phyloP scores from a whole-genome alignment of 2,329 filamentous ascomycete species.

The Trichoderma breve region DNA sequence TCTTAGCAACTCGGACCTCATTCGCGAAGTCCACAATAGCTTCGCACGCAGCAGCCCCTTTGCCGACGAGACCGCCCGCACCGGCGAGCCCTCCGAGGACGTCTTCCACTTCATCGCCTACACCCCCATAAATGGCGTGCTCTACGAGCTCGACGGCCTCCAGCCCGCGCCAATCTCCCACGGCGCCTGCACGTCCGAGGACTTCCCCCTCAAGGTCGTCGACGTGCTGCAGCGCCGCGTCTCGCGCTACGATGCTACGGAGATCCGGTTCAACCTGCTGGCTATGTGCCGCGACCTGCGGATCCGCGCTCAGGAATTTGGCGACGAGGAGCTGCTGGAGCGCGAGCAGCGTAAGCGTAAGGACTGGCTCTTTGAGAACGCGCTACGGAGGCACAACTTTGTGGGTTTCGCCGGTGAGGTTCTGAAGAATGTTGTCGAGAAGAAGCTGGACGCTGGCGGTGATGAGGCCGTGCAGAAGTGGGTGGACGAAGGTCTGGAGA shows the following conservation, averaged over 20 bases:
- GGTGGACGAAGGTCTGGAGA: slow-evolving; percentile 65
- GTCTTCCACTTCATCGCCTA: slow-evolving; percentile 99
- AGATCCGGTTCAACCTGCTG: slow-evolving; percentile 95
- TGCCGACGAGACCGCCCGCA: slow-evolving; percentile 75
- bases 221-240: slow-evolving; percentile 83
- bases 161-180: slow-evolving; percentile 91
- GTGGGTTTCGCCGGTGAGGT: slow-evolving; percentile 92
- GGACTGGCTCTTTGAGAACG: slow-evolving; percentile 94
- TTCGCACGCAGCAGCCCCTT: slow-evolving; percentile 89
- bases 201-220: slow-evolving; percentile 79
- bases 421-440: slow-evolving; percentile 76
- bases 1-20: slow-evolving; percentile 62
- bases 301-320: slow-evolving; percentile 72
- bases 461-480: slow-evolving; percentile 67
- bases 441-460: slow-evolving; percentile 66
- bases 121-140: slow-evolving; percentile 70
- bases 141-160: slow-evolving; percentile 95
- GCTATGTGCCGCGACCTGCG: slow-evolving; percentile 87
- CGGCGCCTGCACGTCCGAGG: slow-evolving; percentile 65
- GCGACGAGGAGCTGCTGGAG: slow-evolving; percentile 74
- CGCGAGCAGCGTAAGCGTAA: slow-evolving; percentile 79
- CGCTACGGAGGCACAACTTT: slow-evolving; percentile 88
- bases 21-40: slow-evolving; percentile 81
- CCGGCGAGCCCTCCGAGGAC: slow-evolving; percentile 69
- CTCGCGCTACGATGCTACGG: slow-evolving; percentile 75